Conservation (phyloP, 179 eudicot species). For the Gypsophila paniculata region DNA sequence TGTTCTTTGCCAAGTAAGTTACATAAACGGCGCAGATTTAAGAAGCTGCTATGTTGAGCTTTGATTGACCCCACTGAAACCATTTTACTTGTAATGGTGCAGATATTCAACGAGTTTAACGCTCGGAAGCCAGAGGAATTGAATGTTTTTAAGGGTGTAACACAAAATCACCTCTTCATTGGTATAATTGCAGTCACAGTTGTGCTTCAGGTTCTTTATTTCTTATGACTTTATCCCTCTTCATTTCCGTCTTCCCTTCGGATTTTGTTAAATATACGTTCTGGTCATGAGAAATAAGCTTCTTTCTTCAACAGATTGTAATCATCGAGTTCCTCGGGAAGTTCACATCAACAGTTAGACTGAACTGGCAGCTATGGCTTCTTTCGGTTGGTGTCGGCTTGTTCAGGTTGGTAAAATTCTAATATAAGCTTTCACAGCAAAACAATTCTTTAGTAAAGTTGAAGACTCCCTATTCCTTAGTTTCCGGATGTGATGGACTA, state of each 20-base stretch:
- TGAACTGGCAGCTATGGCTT: slow-evolving; percentile 61
- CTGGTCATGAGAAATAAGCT: slow-evolving; percentile 3
- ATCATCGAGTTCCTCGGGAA: slow-evolving; percentile 71
- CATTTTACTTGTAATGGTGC: slow-evolving; percentile 17
- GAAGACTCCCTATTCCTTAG: background rate
- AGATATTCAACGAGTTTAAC: slow-evolving; percentile 93
- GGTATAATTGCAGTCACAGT: slow-evolving; percentile 62
- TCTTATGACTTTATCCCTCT: background rate
- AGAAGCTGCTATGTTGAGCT: background rate
- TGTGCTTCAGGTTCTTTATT: slow-evolving; percentile 63
- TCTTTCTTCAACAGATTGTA: slow-evolving; percentile 43
- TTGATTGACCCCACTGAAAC: background rate
- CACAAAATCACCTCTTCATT: slow-evolving; percentile 61
- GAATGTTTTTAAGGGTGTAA: slow-evolving; percentile 67
- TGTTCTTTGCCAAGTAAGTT: slow-evolving; percentile 77
- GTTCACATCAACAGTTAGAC: slow-evolving; percentile 59
- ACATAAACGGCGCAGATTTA: background rate
- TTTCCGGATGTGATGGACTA: background rate
- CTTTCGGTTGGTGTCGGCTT: slow-evolving; percentile 54
- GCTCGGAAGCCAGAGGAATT: slow-evolving; percentile 83
- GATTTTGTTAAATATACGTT: background rate
- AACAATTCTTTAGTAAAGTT: background rate
- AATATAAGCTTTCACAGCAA: background rate
- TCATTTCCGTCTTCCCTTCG: background rate
- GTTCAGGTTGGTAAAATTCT: slow-evolving; percentile 45